Evolutionary conservation across 83 land plant genomes (phyloP).

Genomic region (Isoetes engelmannii): DNA sequence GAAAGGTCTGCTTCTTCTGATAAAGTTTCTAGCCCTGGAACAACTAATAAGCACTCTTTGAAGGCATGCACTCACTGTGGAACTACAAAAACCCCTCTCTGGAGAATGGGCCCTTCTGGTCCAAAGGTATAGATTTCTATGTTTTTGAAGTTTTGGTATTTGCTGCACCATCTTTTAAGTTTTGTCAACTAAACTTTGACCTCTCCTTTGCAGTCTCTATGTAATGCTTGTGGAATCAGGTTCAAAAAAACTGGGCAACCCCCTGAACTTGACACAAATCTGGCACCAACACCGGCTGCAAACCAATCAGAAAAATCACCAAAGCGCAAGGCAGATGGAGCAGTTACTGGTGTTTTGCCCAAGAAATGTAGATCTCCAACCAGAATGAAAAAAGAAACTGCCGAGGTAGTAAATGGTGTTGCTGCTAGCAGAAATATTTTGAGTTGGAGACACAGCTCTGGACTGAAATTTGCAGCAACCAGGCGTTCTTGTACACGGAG

Average conservation of each 20-base stretch:
- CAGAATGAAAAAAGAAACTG: background rate
- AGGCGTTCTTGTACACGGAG: too few species aligned
- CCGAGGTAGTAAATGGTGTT: background rate
- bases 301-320: background rate
- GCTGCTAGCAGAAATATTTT: background rate
- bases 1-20: too few species aligned
- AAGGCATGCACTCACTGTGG: constrained; percentile 22
- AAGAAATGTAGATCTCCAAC: constrained; percentile 10
- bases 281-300: background rate
- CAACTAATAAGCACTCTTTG: too few species aligned
- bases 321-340: constrained; percentile 9
- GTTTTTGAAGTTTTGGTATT: too few species aligned
- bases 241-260: constrained; percentile 22
- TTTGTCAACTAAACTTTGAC: background rate
- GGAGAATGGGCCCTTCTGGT: constrained; percentile 23
- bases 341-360: background rate
- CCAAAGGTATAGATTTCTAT: constrained; percentile 14
- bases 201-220: constrained; percentile 18
- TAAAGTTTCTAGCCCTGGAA: too few species aligned
- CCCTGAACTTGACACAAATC: constrained; percentile 8
- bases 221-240: constrained; percentile 27
- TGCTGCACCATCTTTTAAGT: too few species aligned
- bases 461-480: background rate
- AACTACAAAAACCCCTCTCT: constrained; percentile 21
- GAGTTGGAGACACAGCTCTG: background rate